Percentiles rank a stretch among this genome's conserved stretches.
phyloP scores from a whole-genome alignment of 192 early-diverging fungal genomes.

The Linnemannia schmuckeri region DNA sequence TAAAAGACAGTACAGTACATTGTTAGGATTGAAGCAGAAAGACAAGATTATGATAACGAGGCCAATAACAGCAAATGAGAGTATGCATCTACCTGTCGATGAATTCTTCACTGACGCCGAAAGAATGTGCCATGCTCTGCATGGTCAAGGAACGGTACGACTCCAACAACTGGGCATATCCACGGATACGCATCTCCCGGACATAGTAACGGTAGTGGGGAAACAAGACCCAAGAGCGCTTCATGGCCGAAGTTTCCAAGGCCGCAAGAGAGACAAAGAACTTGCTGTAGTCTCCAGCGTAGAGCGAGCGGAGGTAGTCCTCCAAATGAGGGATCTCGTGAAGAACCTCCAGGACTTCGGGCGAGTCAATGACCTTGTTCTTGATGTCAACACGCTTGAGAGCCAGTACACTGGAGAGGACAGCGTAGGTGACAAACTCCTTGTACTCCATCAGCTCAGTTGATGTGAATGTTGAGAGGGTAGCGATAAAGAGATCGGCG shows the following conservation, averaged over 20 bases:
- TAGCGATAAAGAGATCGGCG: conserved; percentile 91
- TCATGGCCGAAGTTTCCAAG: conserved; percentile 81
- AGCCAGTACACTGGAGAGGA: conserved; percentile 88
- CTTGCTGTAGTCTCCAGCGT: conserved; percentile 92
- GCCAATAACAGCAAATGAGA: background rate
- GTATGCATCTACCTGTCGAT: conserved; percentile 82
- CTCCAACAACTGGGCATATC: conserved; percentile 95
- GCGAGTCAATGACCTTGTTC: conserved; percentile 93
- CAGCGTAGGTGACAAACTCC: conserved; percentile 96
- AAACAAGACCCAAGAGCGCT: conserved; percentile 84
- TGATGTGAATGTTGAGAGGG: conserved; percentile 94
- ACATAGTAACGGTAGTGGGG: conserved; percentile 94
- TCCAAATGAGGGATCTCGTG: conserved; percentile 89
- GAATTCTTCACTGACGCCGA: conserved; percentile 95
- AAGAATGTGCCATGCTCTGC: conserved; percentile 96
- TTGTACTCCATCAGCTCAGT: conserved; percentile 98
- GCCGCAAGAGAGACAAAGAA: conserved; percentile 92
- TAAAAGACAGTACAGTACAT: background rate
- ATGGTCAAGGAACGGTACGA: conserved; percentile 95
- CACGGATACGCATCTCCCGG: conserved; percentile 98
- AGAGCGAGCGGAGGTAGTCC: conserved; percentile 87
- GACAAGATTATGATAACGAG: conserved; percentile 15
- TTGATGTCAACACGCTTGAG: conserved; percentile 95
- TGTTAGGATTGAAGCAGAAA: background rate
- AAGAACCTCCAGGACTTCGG: conserved; percentile 97